Percentiles rank a stretch among this genome's conserved stretches.
Evolutionary conservation across 768 basidiomycete species (phyloP).

Genomic region (Agrocybe praecox): DNA sequence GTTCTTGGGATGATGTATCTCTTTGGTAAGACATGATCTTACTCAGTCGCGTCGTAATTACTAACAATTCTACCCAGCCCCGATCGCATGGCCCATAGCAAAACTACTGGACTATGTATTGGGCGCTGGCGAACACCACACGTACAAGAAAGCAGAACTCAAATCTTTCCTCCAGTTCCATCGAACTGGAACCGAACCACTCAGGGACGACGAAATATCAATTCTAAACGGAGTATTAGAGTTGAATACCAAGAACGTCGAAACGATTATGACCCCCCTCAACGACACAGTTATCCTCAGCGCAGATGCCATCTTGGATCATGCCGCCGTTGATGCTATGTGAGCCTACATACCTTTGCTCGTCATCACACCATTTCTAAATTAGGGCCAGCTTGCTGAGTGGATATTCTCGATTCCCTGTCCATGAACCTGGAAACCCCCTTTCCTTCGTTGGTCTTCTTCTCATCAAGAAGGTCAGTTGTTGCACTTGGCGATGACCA

Average conservation of each 20-base stretch:
- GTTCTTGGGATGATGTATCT: constrained; percentile 76
- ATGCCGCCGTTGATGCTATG: constrained; percentile 77
- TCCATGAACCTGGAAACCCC: constrained; percentile 74
- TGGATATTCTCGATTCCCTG: constrained; percentile 92
- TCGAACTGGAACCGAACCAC: constrained; percentile 73
- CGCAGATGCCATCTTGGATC: constrained; percentile 77
- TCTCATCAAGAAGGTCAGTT: constrained; percentile 73
- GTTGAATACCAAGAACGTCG: constrained; percentile 74
- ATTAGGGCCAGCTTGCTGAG: constrained; percentile 52
- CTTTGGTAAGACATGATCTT: constrained; percentile 43
- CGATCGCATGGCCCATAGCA: constrained; percentile 81
- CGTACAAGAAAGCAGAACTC: constrained; percentile 83
- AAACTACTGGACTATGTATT: constrained; percentile 82
- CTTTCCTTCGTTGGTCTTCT: constrained; percentile 79
- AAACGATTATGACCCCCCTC: constrained; percentile 83
- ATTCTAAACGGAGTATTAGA: constrained; percentile 83
- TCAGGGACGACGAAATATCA: constrained; percentile 80
- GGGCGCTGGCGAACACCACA: constrained; percentile 70
- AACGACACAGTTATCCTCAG: constrained; percentile 84
- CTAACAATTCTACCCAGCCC: constrained; percentile 44
- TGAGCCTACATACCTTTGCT: constrained; percentile 27
- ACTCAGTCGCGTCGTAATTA: neutral
- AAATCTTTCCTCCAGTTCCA: constrained; percentile 83
- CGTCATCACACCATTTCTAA: constrained; percentile 3
- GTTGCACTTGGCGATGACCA: neutral